phyloP scores from a whole-genome alignment of 768 basidiomycete species.

The Rhodosporidiobolus sp. region DNA sequence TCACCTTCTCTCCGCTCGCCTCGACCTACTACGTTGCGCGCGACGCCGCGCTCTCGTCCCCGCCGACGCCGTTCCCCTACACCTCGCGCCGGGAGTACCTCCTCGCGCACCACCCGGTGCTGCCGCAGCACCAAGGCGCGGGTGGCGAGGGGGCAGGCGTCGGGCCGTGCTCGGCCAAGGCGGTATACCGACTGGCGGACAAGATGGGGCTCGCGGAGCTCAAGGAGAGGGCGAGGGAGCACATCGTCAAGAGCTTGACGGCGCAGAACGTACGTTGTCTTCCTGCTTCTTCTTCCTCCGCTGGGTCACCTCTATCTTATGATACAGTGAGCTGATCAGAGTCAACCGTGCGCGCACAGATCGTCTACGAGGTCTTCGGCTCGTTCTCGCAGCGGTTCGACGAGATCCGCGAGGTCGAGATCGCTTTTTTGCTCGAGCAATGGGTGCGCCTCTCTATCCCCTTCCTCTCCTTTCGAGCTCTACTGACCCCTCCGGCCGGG shows the following conservation, averaged over 20 bases:
- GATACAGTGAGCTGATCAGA: too few relatives aligned
- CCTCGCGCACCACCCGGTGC: slow-evolving; percentile 24
- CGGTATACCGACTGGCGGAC: slow-evolving; percentile 46
- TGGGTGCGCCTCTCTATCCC: slow-evolving; percentile 42
- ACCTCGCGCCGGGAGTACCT: slow-evolving; percentile 23
- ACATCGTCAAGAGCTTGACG: slow-evolving; percentile 49
- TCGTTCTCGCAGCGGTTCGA: slow-evolving; percentile 51
- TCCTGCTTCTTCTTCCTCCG: too few relatives aligned
- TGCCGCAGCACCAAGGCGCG: not conserved
- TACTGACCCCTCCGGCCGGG: not conserved
- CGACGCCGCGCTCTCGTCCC: not conserved
- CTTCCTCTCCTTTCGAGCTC: slow-evolving; percentile 29
- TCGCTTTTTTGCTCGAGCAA: slow-evolving; percentile 41
- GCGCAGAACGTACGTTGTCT: slow-evolving; percentile 44
- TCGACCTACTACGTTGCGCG: slow-evolving; percentile 45
- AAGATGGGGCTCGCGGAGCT: slow-evolving; percentile 50
- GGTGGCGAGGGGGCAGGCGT: not conserved
- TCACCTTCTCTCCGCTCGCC: slow-evolving; percentile 51
- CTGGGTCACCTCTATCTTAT: too few relatives aligned
- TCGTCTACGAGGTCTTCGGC: slow-evolving; percentile 52
- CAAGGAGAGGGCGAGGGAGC: slow-evolving; percentile 50
- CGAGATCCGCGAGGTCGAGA: slow-evolving; percentile 49
- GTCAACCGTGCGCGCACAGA: slow-evolving; percentile 3
- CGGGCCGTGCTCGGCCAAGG: slow-evolving; percentile 49
- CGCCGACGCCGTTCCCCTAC: slow-evolving; percentile 17